phyloP scores from a whole-genome alignment of 176 grass and related monocot species.

The Oryza brachyantha region DNA sequence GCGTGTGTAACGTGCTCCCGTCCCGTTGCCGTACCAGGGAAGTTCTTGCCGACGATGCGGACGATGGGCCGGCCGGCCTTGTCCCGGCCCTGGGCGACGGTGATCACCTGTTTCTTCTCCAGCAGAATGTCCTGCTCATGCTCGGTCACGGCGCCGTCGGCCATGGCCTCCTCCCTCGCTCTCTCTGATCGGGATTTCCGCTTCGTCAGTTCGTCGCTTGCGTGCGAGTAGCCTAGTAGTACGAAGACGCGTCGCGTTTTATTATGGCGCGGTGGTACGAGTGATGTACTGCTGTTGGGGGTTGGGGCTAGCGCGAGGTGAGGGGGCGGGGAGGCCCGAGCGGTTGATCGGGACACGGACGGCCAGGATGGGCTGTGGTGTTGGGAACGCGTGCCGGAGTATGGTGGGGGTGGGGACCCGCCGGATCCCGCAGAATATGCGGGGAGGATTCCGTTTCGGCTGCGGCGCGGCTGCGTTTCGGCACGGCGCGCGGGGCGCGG shows the following conservation, averaged over 20 bases:
- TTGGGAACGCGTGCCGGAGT: not conserved
- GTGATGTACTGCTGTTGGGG: not conserved
- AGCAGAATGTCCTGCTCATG: conserved; percentile 36
- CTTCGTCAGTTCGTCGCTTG: too few species aligned
- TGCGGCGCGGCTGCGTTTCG: conserved; percentile 9
- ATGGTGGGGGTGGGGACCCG: not conserved
- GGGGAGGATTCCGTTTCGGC: conserved; percentile 7
- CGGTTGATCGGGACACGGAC: not conserved
- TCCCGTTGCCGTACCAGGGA: conserved; percentile 40
- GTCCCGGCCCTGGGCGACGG: conserved; percentile 56
- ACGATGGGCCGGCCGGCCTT: conserved; percentile 59
- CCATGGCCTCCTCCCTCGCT: too few species aligned
- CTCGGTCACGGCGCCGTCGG: not conserved
- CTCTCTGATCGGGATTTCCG: too few species aligned
- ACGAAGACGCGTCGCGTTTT: not conserved
- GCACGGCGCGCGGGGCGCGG: not conserved
- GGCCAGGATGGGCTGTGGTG: not conserved
- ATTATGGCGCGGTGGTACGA: not conserved
- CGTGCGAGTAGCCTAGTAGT: too few species aligned
- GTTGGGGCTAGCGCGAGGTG: not conserved
- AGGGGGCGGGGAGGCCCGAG: not conserved
- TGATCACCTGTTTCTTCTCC: conserved; percentile 45
- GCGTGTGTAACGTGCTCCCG: not conserved
- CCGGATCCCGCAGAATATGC: conserved; percentile 47
- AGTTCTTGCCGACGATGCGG: conserved; percentile 72